A percentile compares a stretch with the other conserved stretches of the same genome.
Conservation (phyloP, 805 yeast species). For the Ogataea angusta region DNA sequence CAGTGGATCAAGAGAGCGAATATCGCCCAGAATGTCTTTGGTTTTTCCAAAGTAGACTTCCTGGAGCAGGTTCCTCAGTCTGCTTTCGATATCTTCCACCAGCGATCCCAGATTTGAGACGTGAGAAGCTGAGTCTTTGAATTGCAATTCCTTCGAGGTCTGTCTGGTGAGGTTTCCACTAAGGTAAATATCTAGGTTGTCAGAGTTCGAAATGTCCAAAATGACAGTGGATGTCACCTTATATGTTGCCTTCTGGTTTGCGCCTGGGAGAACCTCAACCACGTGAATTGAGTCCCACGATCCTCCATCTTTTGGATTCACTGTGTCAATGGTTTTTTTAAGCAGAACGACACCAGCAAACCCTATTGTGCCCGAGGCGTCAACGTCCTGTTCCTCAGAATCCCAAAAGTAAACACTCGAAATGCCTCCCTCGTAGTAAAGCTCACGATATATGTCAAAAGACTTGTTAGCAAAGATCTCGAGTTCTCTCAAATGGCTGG, state of each 20-base stretch:
- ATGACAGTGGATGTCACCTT: conserved; percentile 86
- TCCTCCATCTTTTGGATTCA: conserved; percentile 41
- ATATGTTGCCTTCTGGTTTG: conserved; percentile 46
- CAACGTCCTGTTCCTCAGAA: conserved; percentile 52
- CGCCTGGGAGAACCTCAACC: conserved; percentile 59
- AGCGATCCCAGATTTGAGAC: conserved; percentile 80
- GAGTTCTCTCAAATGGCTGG: conserved; percentile 60
- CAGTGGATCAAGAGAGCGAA: conserved; percentile 44
- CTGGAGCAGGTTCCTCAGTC: conserved; percentile 80
- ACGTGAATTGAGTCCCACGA: conserved; percentile 95
- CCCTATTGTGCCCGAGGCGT: conserved; percentile 46
- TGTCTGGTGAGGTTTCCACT: conserved; percentile 89
- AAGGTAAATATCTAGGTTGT: conserved; percentile 42
- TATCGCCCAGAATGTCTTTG: conserved; percentile 76
- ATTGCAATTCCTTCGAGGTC: conserved; percentile 51
- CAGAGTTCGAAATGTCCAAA: conserved; percentile 51
- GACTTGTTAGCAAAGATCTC: conserved; percentile 85
- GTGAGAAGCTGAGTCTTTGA: conserved; percentile 59
- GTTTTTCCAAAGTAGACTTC: conserved; percentile 96
- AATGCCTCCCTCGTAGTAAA: conserved; percentile 93
- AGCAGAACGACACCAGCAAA: conserved; percentile 91
- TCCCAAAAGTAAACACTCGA: conserved; percentile 94
- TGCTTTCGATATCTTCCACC: conserved; percentile 85
- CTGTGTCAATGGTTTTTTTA: conserved; percentile 57
- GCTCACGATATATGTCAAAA: conserved; percentile 86